A percentile compares a stretch with the other conserved stretches of the same genome.
Conservation (phyloP, 2,329 filamentous ascomycete species). For the Hypoxylon sp. region DNA sequence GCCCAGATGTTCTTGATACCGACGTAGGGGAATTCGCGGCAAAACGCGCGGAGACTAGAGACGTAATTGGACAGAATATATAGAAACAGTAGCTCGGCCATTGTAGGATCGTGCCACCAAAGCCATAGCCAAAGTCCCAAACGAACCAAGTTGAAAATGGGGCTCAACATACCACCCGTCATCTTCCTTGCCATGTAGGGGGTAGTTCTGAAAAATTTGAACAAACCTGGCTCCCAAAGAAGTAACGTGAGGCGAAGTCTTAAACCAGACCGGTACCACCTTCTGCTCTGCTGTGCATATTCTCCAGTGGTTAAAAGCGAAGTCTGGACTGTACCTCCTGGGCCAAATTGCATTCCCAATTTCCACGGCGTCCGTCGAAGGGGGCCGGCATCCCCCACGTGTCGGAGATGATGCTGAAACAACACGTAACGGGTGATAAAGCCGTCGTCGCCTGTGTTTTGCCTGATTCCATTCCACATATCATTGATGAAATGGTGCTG, state of each 20-base stretch:
- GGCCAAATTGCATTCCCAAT: conserved; percentile 44
- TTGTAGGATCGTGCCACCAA: conserved; percentile 29
- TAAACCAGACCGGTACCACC: conserved; percentile 45
- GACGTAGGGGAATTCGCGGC: conserved; percentile 36
- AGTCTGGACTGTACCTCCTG: conserved; percentile 44
- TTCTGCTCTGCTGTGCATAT: conserved; percentile 42
- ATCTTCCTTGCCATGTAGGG: conserved; percentile 44
- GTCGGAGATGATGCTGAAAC: conserved; percentile 35
- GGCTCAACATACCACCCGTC: conserved; percentile 38
- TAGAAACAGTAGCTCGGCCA: conserved; percentile 22
- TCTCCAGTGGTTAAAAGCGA: conserved; percentile 34
- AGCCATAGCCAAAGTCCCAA: conserved; percentile 29
- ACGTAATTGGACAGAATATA: conserved; percentile 34
- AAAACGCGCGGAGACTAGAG: conserved; percentile 24
- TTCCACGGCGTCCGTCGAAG: conserved; percentile 30
- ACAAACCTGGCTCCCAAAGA: conserved; percentile 35
- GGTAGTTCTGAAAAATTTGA: conserved; percentile 5
- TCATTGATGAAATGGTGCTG: conserved; percentile 42
- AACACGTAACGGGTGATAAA: conserved; percentile 48
- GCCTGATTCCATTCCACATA: conserved; percentile 36
- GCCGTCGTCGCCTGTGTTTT: conserved; percentile 46
- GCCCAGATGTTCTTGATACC: conserved; percentile 34
- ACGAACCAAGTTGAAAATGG: conserved; percentile 30
- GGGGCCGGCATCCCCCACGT: background rate
- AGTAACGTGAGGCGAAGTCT: conserved; percentile 39